Evolutionary conservation across 257 asterid genomes (phyloP), one percentile per base, ranked within the genome.

Genomic region (Nicotiana paniculata): DNA sequence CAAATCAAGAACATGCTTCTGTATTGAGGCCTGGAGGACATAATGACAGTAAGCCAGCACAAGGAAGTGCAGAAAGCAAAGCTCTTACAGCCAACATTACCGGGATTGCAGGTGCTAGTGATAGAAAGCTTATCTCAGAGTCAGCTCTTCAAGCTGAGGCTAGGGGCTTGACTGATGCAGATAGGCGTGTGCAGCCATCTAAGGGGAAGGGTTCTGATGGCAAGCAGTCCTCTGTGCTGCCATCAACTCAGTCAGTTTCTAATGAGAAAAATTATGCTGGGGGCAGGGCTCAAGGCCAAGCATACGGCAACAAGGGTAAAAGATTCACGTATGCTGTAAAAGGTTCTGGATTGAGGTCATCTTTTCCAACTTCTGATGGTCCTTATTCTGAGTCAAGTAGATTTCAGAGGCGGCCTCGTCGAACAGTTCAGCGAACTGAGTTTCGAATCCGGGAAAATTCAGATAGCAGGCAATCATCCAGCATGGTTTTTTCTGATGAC

Each of bases 391-490:
- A 92, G 77, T 84, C 90, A 26, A 88, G 85, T 89, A 94, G 90
- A 54, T 89, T 89, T 88, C 97, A 88, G 86, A 92, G 97, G 85
- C 90, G 94, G 86, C 91, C 97, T 79, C 89, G 90, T 78, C 92
- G 94, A 37, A 89, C 93, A 80, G 91, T 90, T 80, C 97, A 86
- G 39, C 89, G 93, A 57, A 89, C 95, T 37, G 99, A 96, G 84
- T 94, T 91, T 85, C 93, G 93, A 79, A 83, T 92, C 82, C 95
- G 98, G 72, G 98, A 91, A 83, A 94, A 87, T 85, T 86, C 78
- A 81, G 97, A 93, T 75, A 85, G 93, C 86, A 90, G 90, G 80
- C 89, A 88, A 21, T 84, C 88, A 66, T 85, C 86, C 69, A 87
- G 69, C 55, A 59, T 76, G 43, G 88, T 39, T 82, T 87, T 90